Evolutionary conservation across 129 eudicot genomes (phyloP).

Genomic region (Heracleum sosnowskyi): DNA sequence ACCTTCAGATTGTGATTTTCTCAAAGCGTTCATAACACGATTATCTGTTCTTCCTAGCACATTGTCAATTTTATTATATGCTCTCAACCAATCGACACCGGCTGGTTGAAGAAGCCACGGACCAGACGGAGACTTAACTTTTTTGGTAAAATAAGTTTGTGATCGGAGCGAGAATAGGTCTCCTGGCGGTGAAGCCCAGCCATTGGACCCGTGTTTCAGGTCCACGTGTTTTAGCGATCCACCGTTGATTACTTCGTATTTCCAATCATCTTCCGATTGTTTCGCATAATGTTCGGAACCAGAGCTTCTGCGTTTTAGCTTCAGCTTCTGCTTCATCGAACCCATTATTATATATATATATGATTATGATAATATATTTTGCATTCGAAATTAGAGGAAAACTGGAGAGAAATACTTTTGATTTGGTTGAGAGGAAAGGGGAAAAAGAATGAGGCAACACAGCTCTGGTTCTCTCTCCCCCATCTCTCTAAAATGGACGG

Average conservation of each 20-base stretch:
- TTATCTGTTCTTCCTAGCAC: slow-evolving; percentile 62
- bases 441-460: background rate
- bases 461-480: background rate
- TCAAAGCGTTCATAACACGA: slow-evolving; percentile 48
- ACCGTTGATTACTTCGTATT: slow-evolving; percentile 48
- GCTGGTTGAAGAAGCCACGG: slow-evolving; percentile 59
- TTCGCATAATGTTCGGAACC: background rate
- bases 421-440: background rate
- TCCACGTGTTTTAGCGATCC: slow-evolving; percentile 76
- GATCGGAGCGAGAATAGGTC: slow-evolving; percentile 58
- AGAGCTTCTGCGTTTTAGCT: slow-evolving; percentile 29
- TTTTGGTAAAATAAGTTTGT: slow-evolving; percentile 49
- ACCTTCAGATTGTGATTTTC: slow-evolving; percentile 24
- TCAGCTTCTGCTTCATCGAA: slow-evolving; percentile 40
- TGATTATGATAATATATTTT: background rate
- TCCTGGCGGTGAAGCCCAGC: slow-evolving; percentile 96
- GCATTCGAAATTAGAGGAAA: background rate
- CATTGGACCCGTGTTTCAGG: slow-evolving; percentile 67
- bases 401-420: background rate
- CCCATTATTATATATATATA: slow-evolving; percentile 20
- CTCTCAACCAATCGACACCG: slow-evolving; percentile 84
- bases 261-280: slow-evolving; percentile 38
- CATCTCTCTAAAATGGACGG: background rate
- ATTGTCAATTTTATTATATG: slow-evolving; percentile 59
- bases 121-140: slow-evolving; percentile 50